Conservation (phyloP, 1,284 basidiomycete genomes). For the Apiotrichum brassicae region DNA sequence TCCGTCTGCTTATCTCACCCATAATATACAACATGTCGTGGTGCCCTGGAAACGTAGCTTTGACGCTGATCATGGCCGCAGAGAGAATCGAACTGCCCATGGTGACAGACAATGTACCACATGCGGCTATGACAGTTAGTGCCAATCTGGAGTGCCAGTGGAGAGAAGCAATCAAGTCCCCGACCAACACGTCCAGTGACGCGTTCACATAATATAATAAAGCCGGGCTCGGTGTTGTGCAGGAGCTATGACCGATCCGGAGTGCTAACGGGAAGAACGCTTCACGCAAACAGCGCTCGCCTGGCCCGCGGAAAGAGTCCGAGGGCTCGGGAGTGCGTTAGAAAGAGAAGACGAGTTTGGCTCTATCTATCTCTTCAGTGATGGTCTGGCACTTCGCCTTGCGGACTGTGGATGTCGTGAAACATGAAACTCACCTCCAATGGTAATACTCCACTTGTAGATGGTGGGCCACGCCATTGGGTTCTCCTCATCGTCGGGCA, state of each 20-base stretch:
- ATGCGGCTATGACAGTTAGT: conserved; percentile 8
- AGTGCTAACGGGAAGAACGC: no score
- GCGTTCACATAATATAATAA: no score
- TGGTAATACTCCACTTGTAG: conserved; percentile 33
- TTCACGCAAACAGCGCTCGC: no score
- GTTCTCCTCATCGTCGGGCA: conserved; percentile 24
- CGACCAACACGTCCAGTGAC: no score
- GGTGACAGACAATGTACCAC: conserved; percentile 20
- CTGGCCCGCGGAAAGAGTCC: no score
- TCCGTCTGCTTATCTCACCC: no score
- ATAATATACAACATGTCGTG: conserved; percentile 20
- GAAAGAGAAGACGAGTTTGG: no score
- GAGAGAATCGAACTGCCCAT: conserved; percentile 25
- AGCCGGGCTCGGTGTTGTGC: no score
- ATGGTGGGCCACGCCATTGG: conserved; percentile 24
- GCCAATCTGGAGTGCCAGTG: not conserved
- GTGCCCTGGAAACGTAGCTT: conserved; percentile 22
- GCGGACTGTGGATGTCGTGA: not conserved
- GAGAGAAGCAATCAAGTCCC: no score
- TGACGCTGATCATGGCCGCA: conserved; percentile 20
- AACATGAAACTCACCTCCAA: conserved; percentile 9
- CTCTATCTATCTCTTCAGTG: no score
- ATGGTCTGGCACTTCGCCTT: no score
- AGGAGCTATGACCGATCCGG: no score
- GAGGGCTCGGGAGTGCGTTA: not conserved